phyloP scores from a whole-genome alignment of 805 yeast genomes.

The Cyberlindnera petersonii region DNA sequence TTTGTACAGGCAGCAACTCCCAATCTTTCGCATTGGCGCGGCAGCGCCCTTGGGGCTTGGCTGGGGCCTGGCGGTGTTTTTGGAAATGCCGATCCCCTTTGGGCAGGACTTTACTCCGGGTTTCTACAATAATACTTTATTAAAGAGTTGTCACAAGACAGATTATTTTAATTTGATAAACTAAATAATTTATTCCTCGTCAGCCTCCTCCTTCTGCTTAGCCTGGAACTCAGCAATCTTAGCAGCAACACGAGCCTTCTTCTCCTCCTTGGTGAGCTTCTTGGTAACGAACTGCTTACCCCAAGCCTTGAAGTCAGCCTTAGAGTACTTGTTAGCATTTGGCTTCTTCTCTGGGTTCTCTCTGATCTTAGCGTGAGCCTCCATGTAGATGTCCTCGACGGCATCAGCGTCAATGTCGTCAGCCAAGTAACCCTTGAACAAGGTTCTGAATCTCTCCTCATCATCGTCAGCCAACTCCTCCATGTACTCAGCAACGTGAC shows the following conservation, averaged over 20 bases:
- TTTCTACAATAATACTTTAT: background rate
- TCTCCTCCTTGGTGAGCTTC: conserved; percentile 89
- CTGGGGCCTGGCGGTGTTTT: background rate
- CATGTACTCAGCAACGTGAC: conserved; percentile 99
- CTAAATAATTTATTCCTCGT: conserved; percentile 22
- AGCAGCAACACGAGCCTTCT: conserved; percentile 82
- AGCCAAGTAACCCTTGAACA: conserved; percentile 94
- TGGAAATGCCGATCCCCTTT: too few relatives aligned
- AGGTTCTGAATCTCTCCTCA: conserved; percentile 97
- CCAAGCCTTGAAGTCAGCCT: conserved; percentile 97
- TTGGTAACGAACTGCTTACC: conserved; percentile 86
- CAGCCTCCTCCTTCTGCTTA: conserved; percentile 10
- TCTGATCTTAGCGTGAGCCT: conserved; percentile 95
- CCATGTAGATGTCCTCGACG: conserved; percentile 90
- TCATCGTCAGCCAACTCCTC: conserved; percentile 99
- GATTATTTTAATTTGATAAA: conserved; percentile 3
- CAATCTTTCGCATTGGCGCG: too few relatives aligned
- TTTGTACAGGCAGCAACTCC: too few relatives aligned
- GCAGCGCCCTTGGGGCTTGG: too few relatives aligned
- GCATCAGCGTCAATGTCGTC: conserved; percentile 97
- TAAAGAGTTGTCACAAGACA: background rate
- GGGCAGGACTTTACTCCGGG: background rate
- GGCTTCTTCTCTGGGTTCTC: conserved; percentile 91
- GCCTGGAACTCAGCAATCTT: conserved; percentile 89
- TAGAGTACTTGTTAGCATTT: conserved; percentile 89